Evolutionary conservation across 2,329 filamentous ascomycete species (phyloP).

Genomic region (Myriosclerotinia curreyana): DNA sequence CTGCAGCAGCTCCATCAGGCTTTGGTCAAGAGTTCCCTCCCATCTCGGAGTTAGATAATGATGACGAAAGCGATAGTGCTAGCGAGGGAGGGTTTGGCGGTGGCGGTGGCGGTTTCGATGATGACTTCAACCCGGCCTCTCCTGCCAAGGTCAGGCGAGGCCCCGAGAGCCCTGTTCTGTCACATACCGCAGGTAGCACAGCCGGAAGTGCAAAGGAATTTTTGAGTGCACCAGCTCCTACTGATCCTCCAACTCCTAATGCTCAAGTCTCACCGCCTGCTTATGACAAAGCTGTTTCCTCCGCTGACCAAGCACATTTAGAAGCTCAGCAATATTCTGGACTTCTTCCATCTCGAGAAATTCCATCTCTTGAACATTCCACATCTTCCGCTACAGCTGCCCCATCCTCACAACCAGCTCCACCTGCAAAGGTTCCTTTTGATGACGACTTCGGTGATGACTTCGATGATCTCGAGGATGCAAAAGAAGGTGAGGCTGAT

Average conservation of each 20-base stretch:
- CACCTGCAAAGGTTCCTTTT: slow-evolving; percentile 54
- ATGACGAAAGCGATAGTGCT: slow-evolving; percentile 80
- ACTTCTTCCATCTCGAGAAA: slow-evolving; percentile 53
- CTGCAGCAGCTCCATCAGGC: slow-evolving; percentile 47
- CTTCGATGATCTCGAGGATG: slow-evolving; percentile 80
- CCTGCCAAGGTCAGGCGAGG: slow-evolving; percentile 35
- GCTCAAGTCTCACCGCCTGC: slow-evolving; percentile 58
- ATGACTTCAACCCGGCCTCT: slow-evolving; percentile 74
- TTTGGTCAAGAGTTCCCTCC: slow-evolving; percentile 86
- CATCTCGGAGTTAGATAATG: slow-evolving; percentile 78
- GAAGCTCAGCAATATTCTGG: slow-evolving; percentile 50
- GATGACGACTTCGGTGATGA: slow-evolving; percentile 72
- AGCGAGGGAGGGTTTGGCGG: slow-evolving; percentile 60
- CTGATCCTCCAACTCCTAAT: slow-evolving; percentile 49
- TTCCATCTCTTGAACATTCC: slow-evolving; percentile 43
- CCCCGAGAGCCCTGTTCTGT: slow-evolving; percentile 27
- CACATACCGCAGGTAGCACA: slow-evolving; percentile 33
- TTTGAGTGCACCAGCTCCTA: slow-evolving; percentile 35
- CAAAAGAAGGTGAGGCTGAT: slow-evolving; percentile 74
- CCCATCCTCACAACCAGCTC: slow-evolving; percentile 37
- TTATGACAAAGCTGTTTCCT: slow-evolving; percentile 47
- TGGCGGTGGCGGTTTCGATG: slow-evolving; percentile 68
- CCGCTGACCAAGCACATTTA: slow-evolving; percentile 48
- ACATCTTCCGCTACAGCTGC: slow-evolving; percentile 33
- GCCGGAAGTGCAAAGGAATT: slow-evolving; percentile 35